Base-by-base conservation (phyloP, 108 stramenopile genomes). In the Aurantiochytrium sp. region DNA sequence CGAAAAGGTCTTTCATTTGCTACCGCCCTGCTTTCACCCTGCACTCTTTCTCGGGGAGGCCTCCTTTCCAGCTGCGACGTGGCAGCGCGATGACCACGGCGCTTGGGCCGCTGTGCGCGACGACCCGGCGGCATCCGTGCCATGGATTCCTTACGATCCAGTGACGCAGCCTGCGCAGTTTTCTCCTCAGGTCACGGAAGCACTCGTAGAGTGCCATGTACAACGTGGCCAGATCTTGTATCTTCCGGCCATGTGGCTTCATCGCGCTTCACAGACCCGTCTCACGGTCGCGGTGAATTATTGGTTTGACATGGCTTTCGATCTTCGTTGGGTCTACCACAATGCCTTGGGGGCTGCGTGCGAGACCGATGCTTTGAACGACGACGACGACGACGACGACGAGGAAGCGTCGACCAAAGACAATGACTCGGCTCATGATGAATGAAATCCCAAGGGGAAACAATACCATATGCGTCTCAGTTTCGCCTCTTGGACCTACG, bases 221-320 rank as follows among this genome's bases (percentile, higher is more conserved):
- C 83, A 93, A 4, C 64, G 72, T 28, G 95, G 95, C 25, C 93
- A 95, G 92, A 88, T 97, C 73, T 89, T 98, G 49, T 98, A 98
- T 88, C 89, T 98, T 60, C 98, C 98, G 49, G 92, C 96, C 0
- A 89, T 98, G 72, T 98, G 98, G 98, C 97, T 96, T 89, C 98
- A 98, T 92, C 92, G 93, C 42, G 98, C 97, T 2, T 94, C 97
- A 8, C 98, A 98, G 93, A 94, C 94, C 44, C 92, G 94, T 58
- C 94, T 96, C 89, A 98, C 98, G 14, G 93, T 98, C 19, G 97
- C 95, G 5, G 94, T 98, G 25, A 98, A 98, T 87, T 98, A 94
- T 35, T 98, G 98, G 98, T 97, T 95, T 90, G 97, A 98, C 88
- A 97, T 97, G 97, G 90, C 92, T n/a, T 98, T 97, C 92, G 96